Base-by-base conservation (phyloP, 805 yeast genomes). In the Candida arabinofermentans region DNA sequence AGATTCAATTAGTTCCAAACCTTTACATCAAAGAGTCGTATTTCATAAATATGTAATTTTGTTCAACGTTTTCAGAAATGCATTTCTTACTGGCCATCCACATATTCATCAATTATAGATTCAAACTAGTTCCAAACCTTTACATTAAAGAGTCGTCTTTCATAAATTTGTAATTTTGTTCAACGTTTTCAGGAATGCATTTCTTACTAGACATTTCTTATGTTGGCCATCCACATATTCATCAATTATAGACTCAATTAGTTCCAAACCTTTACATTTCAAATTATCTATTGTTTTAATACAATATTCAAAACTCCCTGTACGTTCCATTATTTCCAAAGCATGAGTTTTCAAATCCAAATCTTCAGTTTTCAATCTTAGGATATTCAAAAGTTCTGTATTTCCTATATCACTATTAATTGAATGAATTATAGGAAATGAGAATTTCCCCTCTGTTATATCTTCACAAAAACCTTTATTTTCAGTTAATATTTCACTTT, bases 391-490 rank as follows among this genome's bases (percentile, higher is more conserved):
- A 9, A 81, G 56, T 39, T 71, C 72, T 41, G 65, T 61, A 38
- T 70, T 67, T 1, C 53, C 47, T 2, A 53, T 46, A 36, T 67
- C 67, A 27, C 57, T 52, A 16, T 66, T 54, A 2, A 83, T 61
- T 4, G 81, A 72, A 59, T 87, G 93, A 14, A 90, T 74, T 2
- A 90, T 79, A 0, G 96, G 96, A 48, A 86, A 84, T 0, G 96
- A 86, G 45, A 84, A 77, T 61, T 89, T 90, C 0, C 96, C 96
- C 59, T 90, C 96, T 0, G 88, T 78, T 24, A 90, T 72, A 57
- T 90, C 98, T 53, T 90, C 96, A 40, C 87, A 79, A 48, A 75
- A 75, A 2, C 95, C 96, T 71, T 86, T 85, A 57, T 78, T 79
- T 36, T 71, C 65, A n/a, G 66, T 64, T 43, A 78, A 70, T 9